Base-by-base conservation (phyloP, 805 yeast genomes). In the Myxozyma mucilagina region DNA sequence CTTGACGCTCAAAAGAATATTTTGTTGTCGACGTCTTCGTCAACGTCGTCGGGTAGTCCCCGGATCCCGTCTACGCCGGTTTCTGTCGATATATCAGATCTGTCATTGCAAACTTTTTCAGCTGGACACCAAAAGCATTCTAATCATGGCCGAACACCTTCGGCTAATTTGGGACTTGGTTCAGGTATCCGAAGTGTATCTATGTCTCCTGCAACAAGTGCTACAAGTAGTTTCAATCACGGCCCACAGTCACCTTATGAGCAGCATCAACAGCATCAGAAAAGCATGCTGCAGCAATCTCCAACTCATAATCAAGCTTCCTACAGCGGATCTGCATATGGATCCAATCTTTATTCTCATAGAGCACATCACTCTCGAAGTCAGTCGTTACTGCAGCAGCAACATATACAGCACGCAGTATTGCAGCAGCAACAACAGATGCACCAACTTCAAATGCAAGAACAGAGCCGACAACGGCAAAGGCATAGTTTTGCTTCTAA, bases 61-160 rank as follows among this genome's bases (percentile, higher is more conserved):
- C 47, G 16, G 13, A 43, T 44, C 4, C 56, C 48, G 18, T 35
- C 50, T 9, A 32, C 59, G 16, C 56, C 56, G 2, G 44, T 35
- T 7, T 34, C 55, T 3, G 31, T 49, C 29, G 49, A 49, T n/a
- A 5, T 38, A 10, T 32, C 54, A 5, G 59, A 56, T 41, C 54
- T 45, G 1, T 44, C 59, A 10, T 34, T 56, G 59, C 53, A 49
- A 16, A 48, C 32, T 35, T 56, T 56, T 44, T 42, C 48, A 4
- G 39, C 36, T 29, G 31, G 49, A 18, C 54, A 9, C 38, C 54
- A 38, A 7, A n/a, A 9, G 14, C 51, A 32, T 10, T 31, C 45
- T 39, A 14, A 16, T 2, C 54, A 50, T 50, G 54, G 6, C n/a
- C n/a, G 54, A 24, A 50, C 54, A 13, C 35, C 36, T 9, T 50